Conservation (phyloP, 371 early-diverging fungal species). For the Mucor saturninus region DNA sequence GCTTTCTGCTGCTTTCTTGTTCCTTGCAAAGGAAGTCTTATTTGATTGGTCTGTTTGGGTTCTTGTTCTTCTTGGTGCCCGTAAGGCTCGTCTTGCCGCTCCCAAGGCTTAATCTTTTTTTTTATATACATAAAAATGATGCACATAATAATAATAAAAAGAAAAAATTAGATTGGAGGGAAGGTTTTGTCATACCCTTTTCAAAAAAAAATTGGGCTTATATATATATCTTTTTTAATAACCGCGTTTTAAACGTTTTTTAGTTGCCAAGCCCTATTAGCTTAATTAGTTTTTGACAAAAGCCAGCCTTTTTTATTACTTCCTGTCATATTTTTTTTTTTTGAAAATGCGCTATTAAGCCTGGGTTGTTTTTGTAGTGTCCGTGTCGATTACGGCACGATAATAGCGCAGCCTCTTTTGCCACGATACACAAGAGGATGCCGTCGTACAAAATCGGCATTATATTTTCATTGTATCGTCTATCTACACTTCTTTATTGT, state of each 20-base stretch:
- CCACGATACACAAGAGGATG: background rate
- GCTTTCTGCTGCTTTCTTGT: slow-evolving; percentile 90
- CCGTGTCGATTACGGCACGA: no score
- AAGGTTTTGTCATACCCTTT: slow-evolving; percentile 5
- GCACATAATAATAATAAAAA: background rate
- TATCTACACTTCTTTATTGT: no score
- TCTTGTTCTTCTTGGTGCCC: slow-evolving; percentile 59
- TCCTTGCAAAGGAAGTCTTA: slow-evolving; percentile 88
- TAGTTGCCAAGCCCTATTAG: no score
- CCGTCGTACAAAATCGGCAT: slow-evolving; percentile 13
- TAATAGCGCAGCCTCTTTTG: no score
- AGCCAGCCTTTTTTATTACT: no score
- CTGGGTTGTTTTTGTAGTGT: no score
- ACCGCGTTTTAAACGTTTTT: no score
- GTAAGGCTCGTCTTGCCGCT: slow-evolving; percentile 36
- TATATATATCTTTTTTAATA: no score
- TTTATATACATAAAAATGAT: background rate
- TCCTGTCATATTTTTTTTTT: no score
- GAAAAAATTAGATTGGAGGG: slow-evolving; percentile 1
- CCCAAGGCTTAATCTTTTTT: slow-evolving; percentile 12
- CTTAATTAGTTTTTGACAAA: no score
- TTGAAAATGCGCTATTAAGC: no score
- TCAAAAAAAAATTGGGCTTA: no score
- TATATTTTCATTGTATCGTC: background rate
- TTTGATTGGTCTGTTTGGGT: slow-evolving; percentile 77